These are phyloP conservation scores for Tolypocladium endophyticum DNA, from an alignment of 2,329 filamentous ascomycete genomes.

Conservation along the genomic window DNA sequence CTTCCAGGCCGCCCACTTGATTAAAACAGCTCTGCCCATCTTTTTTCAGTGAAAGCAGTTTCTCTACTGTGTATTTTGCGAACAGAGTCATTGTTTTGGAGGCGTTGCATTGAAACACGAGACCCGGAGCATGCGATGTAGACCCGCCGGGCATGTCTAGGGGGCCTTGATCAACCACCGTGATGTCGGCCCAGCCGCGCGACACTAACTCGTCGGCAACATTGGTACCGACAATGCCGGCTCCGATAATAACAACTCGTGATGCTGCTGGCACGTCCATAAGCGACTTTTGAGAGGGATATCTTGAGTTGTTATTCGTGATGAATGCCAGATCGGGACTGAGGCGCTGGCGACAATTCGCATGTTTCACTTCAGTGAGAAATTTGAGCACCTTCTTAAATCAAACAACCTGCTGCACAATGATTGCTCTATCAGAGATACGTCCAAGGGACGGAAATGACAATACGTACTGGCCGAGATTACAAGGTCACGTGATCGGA, in stretches of 20 bases:
- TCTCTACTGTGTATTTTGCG: slow-evolving; percentile 51
- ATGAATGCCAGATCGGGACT: not conserved
- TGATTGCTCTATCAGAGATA: not conserved
- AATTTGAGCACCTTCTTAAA: not conserved
- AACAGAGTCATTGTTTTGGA: slow-evolving; percentile 48
- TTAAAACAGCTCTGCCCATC: slow-evolving; percentile 40
- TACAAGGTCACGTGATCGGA: not conserved
- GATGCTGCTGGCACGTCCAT: slow-evolving; percentile 10
- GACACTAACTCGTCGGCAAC: slow-evolving; percentile 52
- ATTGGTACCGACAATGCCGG: slow-evolving; percentile 54
- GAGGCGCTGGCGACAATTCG: not conserved
- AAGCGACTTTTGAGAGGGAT: not conserved
- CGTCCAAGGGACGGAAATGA: not conserved
- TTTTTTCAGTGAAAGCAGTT: slow-evolving; percentile 39
- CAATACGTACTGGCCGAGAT: not conserved
- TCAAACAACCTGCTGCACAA: not conserved
- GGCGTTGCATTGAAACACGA: slow-evolving; percentile 52
- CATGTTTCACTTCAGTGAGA: not conserved
- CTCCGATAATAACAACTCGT: slow-evolving; percentile 49
- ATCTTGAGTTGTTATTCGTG: not conserved
- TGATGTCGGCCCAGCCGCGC: slow-evolving; percentile 53
- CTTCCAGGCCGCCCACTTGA: slow-evolving; percentile 50
- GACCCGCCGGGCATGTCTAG: slow-evolving; percentile 53
- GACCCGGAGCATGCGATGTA: slow-evolving; percentile 53
- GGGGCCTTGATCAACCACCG: slow-evolving; percentile 54